Conservation (phyloP, 1,139 yeast genomes). For the Starmera stellimalicola region DNA sequence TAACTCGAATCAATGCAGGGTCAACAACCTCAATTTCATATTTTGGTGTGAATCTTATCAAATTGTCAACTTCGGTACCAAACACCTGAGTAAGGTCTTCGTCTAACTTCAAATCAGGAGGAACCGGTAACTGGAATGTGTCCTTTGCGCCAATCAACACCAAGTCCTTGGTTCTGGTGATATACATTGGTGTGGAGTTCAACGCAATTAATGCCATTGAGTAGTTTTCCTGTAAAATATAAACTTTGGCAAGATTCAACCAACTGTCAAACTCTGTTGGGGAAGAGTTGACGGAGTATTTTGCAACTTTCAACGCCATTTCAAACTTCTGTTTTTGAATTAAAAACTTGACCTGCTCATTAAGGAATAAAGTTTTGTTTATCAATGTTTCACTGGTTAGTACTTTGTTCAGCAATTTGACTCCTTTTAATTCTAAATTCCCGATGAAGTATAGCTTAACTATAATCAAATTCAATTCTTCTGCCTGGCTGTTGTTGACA, state of each 20-base stretch:
- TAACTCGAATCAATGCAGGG: slow-evolving; percentile 59
- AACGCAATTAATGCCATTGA: slow-evolving; percentile 72
- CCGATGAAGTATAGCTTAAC: slow-evolving; percentile 43
- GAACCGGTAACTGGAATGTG: slow-evolving; percentile 66
- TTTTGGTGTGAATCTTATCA: slow-evolving; percentile 29
- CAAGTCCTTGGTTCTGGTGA: slow-evolving; percentile 51
- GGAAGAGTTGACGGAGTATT: slow-evolving; percentile 65
- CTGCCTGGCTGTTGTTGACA: slow-evolving; percentile 12
- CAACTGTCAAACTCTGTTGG: slow-evolving; percentile 85
- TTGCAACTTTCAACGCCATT: slow-evolving; percentile 66
- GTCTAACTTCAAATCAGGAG: slow-evolving; percentile 51
- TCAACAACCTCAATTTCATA: slow-evolving; percentile 45
- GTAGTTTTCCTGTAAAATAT: slow-evolving; percentile 61
- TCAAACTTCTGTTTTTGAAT: slow-evolving; percentile 55
- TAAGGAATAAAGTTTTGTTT: slow-evolving; percentile 33
- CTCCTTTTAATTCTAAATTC: slow-evolving; percentile 68
- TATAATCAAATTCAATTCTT: slow-evolving; percentile 40
- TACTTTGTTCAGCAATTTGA: slow-evolving; percentile 49
- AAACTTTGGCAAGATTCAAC: slow-evolving; percentile 65
- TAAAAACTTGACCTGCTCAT: slow-evolving; percentile 66
- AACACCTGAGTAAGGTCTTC: slow-evolving; percentile 35
- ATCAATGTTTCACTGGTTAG: slow-evolving; percentile 49
- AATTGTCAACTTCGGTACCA: slow-evolving; percentile 45
- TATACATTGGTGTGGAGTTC: slow-evolving; percentile 87
- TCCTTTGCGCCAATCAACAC: slow-evolving; percentile 57